Evolutionary conservation across 306 rosid species (phyloP).

Genomic region (Senna siamea): DNA sequence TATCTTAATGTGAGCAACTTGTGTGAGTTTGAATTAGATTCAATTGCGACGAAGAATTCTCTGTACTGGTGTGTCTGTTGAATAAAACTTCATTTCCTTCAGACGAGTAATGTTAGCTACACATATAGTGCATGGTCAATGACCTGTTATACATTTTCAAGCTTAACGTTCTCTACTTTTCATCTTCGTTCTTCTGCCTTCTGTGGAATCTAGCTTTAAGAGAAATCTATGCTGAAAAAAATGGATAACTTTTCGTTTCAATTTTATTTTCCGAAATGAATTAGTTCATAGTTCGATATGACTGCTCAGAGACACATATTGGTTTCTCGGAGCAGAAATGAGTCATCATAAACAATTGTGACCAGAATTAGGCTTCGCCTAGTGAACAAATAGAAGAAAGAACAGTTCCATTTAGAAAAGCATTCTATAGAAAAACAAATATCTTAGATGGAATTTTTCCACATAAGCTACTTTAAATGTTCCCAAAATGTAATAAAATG

Average conservation of each 20-base stretch:
- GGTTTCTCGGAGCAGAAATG: slow-evolving; percentile 12
- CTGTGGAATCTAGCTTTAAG: slow-evolving; percentile 1
- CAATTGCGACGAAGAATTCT: not conserved
- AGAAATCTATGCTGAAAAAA: not conserved
- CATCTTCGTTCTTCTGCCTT: slow-evolving; percentile 9
- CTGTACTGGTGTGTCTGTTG: not conserved
- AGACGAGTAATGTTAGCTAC: not conserved
- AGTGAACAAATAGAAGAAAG: slow-evolving; percentile 13
- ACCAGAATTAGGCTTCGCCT: slow-evolving; percentile 1
- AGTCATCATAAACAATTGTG: not conserved
- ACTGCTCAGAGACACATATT: not conserved
- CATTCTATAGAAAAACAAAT: not conserved
- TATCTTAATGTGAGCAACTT: not conserved
- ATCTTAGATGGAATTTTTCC: not conserved
- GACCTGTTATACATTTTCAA: too few species aligned
- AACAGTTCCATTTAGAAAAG: too few species aligned
- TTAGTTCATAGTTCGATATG: not conserved
- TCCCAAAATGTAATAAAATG: not conserved
- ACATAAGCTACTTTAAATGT: not conserved
- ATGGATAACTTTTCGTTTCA: not conserved
- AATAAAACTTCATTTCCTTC: slow-evolving; percentile 4
- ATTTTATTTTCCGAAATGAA: not conserved
- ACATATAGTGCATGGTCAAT: not conserved
- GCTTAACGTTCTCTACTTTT: not conserved
- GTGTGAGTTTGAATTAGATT: not conserved